Base-by-base conservation (phyloP, 169 alveolate genomes). In the Plasmodium billcollinsi region DNA sequence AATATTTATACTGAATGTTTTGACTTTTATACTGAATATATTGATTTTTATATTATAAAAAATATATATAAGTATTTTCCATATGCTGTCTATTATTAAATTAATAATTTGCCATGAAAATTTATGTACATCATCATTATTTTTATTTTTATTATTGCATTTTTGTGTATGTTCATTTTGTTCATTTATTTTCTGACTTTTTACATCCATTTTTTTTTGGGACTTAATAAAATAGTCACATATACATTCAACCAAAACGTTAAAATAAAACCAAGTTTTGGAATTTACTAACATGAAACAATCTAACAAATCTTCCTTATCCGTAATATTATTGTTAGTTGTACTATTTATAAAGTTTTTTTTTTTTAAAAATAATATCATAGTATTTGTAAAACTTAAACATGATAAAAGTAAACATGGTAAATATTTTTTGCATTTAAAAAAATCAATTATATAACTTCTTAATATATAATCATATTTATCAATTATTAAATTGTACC, bases 401-500 rank as follows among this genome's bases (percentile, higher is more conserved):
- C 69, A 71, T 39, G 91, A 83, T 62, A 56, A 33, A n/a, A 83
- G 45, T n/a, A 83, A 70, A 69, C 4, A 33, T 45, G 21, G 39
- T 52, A 69, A 45, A 33, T 29, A 83, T 59, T 11, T 83, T 58
- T 83, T 83, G 15, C 69, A 69, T 24, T 59, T 54, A 72, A 83
- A 69, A 29, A 83, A 69, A 49, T 83, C 86, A 43, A 83, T 49
- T 29, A 83, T 39, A 49, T 69, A 83, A 63, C 74, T 69, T 71
- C 45, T 83, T 83, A 83, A 83, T 18, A 83, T 69, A 56, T 83
- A 83, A 50, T 83, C 91, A 83, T 83, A 83, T 69, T 69, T 69
- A 14, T 71, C 85, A 56, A 83, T 61, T 43, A 61, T 70, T 49
- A 83, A 15, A 70, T 70, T 83, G 33, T 83, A 70, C 18, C 80